These are phyloP conservation scores for Alternaria sp. DNA, from an alignment of 2,329 filamentous ascomycete species.

Conservation along the genomic window DNA sequence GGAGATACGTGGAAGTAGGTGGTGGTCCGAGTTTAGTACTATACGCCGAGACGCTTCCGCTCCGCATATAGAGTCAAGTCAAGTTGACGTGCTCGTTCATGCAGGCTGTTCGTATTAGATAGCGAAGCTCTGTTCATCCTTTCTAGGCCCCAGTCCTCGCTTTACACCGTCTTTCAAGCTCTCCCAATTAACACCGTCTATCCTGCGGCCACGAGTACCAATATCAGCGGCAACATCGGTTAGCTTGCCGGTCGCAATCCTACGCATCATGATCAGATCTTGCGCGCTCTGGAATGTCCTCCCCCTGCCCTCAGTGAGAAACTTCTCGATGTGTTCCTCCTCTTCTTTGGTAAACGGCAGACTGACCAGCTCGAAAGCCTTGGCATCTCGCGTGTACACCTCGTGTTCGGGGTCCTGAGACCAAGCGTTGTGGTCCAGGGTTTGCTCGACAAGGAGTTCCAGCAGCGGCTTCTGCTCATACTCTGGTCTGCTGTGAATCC, in stretches of 20 bases:
- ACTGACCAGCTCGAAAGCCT: conserved; percentile 74
- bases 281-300: conserved; percentile 70
- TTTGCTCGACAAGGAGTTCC: conserved; percentile 66
- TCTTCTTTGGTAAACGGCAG: conserved; percentile 76
- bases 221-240: conserved; percentile 52
- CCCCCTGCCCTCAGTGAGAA: conserved; percentile 71
- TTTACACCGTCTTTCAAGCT: conserved; percentile 48
- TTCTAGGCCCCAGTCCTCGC: conserved; percentile 48
- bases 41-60: conserved; percentile 2
- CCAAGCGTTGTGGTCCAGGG: conserved; percentile 32
- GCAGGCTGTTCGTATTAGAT: conserved; percentile 12
- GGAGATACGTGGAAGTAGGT: not conserved
- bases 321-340: conserved; percentile 77
- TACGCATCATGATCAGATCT: conserved; percentile 78
- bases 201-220: conserved; percentile 53
- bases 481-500: conserved; percentile 72
- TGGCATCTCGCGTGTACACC: conserved; percentile 56
- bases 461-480: conserved; percentile 71
- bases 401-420: conserved; percentile 15
- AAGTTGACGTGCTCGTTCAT: not conserved
- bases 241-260: conserved; percentile 72
- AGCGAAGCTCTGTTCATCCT: conserved; percentile 31
- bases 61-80: not conserved
- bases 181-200: conserved; percentile 64
- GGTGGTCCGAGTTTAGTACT: not conserved